These are phyloP conservation scores for Edaphochlamys debaryana DNA, from an alignment of 139 green algal genomes.

Conservation along the genomic window DNA sequence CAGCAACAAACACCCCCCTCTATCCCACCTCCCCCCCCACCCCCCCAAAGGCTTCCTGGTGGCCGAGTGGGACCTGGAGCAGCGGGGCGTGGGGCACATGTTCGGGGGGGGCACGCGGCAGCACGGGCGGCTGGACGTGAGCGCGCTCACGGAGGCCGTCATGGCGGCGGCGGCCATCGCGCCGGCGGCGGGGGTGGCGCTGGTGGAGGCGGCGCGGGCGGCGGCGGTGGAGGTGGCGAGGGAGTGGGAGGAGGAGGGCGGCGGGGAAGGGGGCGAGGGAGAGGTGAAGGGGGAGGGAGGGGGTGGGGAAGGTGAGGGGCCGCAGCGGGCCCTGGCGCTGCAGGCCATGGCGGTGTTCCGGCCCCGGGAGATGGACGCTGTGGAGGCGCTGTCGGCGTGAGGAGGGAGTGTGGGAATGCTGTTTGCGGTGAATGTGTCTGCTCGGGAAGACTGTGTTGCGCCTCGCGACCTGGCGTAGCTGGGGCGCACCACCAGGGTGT, in stretches of 20 bases:
- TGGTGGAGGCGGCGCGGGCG: constrained; percentile 6
- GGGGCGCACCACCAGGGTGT: no score
- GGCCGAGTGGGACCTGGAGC: constrained; percentile 34
- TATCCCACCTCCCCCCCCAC: background rate
- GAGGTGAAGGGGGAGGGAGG: background rate
- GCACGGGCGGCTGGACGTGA: constrained; percentile 15
- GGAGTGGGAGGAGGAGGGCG: constrained; percentile 3
- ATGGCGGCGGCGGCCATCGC: background rate
- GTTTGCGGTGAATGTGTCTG: no score
- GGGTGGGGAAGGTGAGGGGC: no score
- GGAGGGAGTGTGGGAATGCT: no score
- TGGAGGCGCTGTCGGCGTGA: constrained; percentile 14
- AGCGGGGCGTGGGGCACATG: constrained; percentile 15
- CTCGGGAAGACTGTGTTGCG: no score
- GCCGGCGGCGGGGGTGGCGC: background rate
- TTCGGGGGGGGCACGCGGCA: constrained; percentile 19
- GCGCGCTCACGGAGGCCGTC: constrained; percentile 5
- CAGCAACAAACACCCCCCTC: no score
- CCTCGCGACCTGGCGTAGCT: no score
- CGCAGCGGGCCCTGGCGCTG: background rate
- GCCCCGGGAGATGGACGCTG: background rate
- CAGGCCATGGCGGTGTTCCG: constrained; percentile 18
- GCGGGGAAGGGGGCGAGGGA: background rate
- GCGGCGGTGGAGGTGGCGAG: background rate
- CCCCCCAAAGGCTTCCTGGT: constrained; percentile 4